Base-by-base conservation (phyloP, 768 basidiomycete species). In the Kwoniella heveanensis region DNA sequence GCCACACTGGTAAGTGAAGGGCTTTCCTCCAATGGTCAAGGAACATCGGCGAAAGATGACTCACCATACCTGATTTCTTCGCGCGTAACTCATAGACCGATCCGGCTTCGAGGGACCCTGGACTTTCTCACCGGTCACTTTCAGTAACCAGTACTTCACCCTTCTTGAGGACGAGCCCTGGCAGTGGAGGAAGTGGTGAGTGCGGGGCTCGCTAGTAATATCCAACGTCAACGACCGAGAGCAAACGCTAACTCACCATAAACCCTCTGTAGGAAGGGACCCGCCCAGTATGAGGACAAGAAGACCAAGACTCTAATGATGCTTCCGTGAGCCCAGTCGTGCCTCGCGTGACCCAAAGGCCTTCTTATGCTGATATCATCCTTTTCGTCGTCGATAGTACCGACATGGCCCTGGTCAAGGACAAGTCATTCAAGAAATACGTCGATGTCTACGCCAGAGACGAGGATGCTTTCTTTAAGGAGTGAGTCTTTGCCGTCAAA, bases 261-360 rank as follows among this genome's bases (percentile, higher is more conserved):
- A 51, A n/a, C 25, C n/a, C 26, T 21, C 44, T 15, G 39, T 26
- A 68, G 69, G 73, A 76, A 70, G 44, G 78, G 78, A 7, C 92
- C 93, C 22, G 92, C 92, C 83, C 94, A 96, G 82, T 88, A 89
- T 61, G 88, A 90, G 81, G 95, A 97, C 83, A 93, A 92, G 86
- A 87, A 86, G 81, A 93, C 92, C 46, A 85, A 85, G 72, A 80
- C 86, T 25, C 83, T 97, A 55, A 97, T 97, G 94, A 97, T 97
- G 94, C 83, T 97, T 49, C 92, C 92, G 88, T 91, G 79, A 60
- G 89, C 86, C 47, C 19, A 32, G 37, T 29, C 46, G 27, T 15
- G 51, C 21, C 2, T 25, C 15, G 7, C 44, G 2, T 50, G 19
- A 32, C 30, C 13, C 32, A 13, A 50, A n/a, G n/a, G n/a, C n/a